Conservation (phyloP, 352 stramenopile genomes). For the Peronospora destructor region DNA sequence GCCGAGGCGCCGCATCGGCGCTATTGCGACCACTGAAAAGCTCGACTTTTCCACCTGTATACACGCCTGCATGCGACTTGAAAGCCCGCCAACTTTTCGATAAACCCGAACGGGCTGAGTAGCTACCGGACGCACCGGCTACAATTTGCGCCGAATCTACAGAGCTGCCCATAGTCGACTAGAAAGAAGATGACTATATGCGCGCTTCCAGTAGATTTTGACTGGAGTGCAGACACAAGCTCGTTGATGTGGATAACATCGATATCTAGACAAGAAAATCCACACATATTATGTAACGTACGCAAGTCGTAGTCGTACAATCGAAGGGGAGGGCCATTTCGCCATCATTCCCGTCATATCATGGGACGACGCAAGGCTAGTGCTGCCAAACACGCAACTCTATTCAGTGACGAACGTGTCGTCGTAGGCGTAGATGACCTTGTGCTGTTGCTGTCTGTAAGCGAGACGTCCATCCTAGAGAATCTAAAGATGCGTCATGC, state of each 20-base stretch:
- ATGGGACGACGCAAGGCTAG: slow-evolving; percentile 31
- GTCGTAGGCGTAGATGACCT: slow-evolving; percentile 79
- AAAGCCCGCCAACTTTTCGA: slow-evolving; percentile 77
- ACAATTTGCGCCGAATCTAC: slow-evolving; percentile 4
- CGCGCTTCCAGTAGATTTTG: slow-evolving; percentile 24
- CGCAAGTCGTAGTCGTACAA: too few relatives aligned
- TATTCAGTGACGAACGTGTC: slow-evolving; percentile 58
- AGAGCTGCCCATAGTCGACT: slow-evolving; percentile 15
- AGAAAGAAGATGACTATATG: slow-evolving; percentile 1
- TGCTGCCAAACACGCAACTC: slow-evolving; percentile 12
- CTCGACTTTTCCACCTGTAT: slow-evolving; percentile 77
- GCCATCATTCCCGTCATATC: too few relatives aligned
- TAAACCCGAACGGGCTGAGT: slow-evolving; percentile 57
- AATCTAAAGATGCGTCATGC: slow-evolving; percentile 86
- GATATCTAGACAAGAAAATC: too few relatives aligned
- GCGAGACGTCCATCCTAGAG: slow-evolving; percentile 75
- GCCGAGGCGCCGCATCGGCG: slow-evolving; percentile 12
- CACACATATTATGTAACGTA: too few relatives aligned
- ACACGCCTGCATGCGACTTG: slow-evolving; percentile 72
- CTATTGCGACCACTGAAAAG: slow-evolving; percentile 34
- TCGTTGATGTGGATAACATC: neutral
- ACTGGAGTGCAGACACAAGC: slow-evolving; percentile 23
- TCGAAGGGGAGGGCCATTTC: too few relatives aligned
- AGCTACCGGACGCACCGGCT: slow-evolving; percentile 28
- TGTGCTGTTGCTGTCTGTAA: slow-evolving; percentile 64